Evolutionary conservation across 768 basidiomycete genomes (phyloP).

Genomic region (Hygrophorus pudorinus): DNA sequence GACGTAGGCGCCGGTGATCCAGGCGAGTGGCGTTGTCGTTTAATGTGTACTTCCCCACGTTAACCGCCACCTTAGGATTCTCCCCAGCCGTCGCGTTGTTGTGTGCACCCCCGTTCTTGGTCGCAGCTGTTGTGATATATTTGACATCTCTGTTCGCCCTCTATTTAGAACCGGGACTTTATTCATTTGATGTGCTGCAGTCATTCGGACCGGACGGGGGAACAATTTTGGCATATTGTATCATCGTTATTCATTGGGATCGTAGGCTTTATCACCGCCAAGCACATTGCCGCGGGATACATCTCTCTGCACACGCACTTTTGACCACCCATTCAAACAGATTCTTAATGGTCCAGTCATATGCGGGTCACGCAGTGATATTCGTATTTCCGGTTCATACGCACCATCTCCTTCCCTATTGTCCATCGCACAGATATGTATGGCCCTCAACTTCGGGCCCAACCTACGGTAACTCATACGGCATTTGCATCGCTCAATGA

Average conservation of each 20-base stretch:
- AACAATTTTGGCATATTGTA: conserved; percentile 63
- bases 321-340: conserved; percentile 21
- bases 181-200: conserved; percentile 18
- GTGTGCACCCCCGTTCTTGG: conserved; percentile 50
- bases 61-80: conserved; percentile 61
- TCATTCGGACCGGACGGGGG: conserved; percentile 61
- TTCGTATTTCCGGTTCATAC: conserved; percentile 21
- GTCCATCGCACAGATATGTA: conserved; percentile 33
- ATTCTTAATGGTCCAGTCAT: conserved; percentile 70
- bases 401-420: conserved; percentile 5
- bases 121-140: conserved; percentile 51
- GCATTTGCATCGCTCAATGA: conserved; percentile 63
- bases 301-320: conserved; percentile 18
- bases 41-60: conserved; percentile 65
- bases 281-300: conserved; percentile 54
- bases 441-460: conserved; percentile 68
- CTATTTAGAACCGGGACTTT: neutral
- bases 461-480: conserved; percentile 59
- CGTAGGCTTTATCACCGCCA: conserved; percentile 57
- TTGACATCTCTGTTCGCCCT: conserved; percentile 36
- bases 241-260: conserved; percentile 47
- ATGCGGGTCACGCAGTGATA: conserved; percentile 62
- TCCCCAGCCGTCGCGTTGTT: conserved; percentile 48
- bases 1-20: conserved; percentile 28
- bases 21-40: conserved; percentile 42